These are phyloP conservation scores for Candida vartiovaarae DNA, from an alignment of 805 yeast species.

Conservation along the genomic window DNA sequence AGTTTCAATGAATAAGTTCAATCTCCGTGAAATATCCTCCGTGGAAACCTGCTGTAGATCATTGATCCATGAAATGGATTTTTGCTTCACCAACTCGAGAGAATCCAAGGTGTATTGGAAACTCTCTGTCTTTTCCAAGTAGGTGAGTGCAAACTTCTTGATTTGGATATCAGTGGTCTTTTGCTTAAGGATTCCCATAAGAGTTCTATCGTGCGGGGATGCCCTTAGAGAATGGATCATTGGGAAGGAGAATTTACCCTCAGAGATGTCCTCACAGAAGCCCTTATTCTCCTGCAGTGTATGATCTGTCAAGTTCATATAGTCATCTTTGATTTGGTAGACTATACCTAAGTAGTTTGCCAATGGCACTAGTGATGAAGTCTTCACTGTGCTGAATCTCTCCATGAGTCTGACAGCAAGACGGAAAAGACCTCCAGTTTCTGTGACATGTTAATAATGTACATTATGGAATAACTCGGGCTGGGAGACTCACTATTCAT, in stretches of 20 bases:
- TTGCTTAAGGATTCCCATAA: slow-evolving; percentile 44
- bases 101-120: slow-evolving; percentile 15
- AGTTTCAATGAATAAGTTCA: slow-evolving; percentile 4
- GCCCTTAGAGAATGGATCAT: slow-evolving; percentile 56
- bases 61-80: slow-evolving; percentile 9
- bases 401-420: slow-evolving; percentile 63
- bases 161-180: slow-evolving; percentile 42
- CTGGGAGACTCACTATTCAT: slow-evolving; percentile 38
- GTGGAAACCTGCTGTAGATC: slow-evolving; percentile 2
- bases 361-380: slow-evolving; percentile 41
- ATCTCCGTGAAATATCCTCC: neutral
- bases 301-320: slow-evolving; percentile 54
- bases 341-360: slow-evolving; percentile 75
- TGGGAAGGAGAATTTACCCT: slow-evolving; percentile 86
- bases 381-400: slow-evolving; percentile 12
- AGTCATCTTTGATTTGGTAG: slow-evolving; percentile 85
- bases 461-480: neutral
- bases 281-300: slow-evolving; percentile 60
- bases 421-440: slow-evolving; percentile 85
- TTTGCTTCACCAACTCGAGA: slow-evolving; percentile 6
- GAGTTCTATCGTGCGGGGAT: slow-evolving; percentile 30
- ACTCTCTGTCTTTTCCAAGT: slow-evolving; percentile 30
- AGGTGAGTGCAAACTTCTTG: slow-evolving; percentile 44
- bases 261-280: slow-evolving; percentile 77
- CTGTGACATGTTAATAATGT: neutral